Evolutionary conservation across 2,329 filamentous ascomycete genomes (phyloP).

Genomic region (Colletotrichum cuscutae): DNA sequence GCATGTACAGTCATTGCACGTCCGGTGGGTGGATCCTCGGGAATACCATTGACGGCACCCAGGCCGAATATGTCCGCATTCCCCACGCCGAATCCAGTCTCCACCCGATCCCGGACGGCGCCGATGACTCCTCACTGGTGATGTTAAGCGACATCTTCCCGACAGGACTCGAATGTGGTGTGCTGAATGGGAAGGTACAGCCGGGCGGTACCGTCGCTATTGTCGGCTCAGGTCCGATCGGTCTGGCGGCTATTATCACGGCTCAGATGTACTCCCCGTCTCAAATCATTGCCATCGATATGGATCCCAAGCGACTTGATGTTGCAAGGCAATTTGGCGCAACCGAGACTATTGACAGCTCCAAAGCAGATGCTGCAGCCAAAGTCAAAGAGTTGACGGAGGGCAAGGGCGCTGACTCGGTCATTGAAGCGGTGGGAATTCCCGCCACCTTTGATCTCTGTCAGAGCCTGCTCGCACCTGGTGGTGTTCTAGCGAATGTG

Average conservation of each 20-base stretch:
- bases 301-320: conserved; percentile 57
- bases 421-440: conserved; percentile 68
- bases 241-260: conserved; percentile 59
- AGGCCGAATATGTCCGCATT: conserved; percentile 69
- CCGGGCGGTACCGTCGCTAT: conserved; percentile 70
- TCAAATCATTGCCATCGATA: conserved; percentile 62
- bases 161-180: conserved; percentile 67
- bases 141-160: conserved; percentile 57
- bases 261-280: conserved; percentile 61
- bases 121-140: conserved; percentile 61
- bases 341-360: conserved; percentile 53
- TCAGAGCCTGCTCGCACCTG: conserved; percentile 63
- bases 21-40: conserved; percentile 66
- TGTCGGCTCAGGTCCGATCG: conserved; percentile 72
- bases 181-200: conserved; percentile 67
- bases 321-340: conserved; percentile 61
- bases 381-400: conserved; percentile 55
- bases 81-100: conserved; percentile 76
- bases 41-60: conserved; percentile 62
- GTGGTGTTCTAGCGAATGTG: conserved; percentile 66
- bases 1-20: conserved; percentile 63
- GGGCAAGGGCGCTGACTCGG: conserved; percentile 64
- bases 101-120: conserved; percentile 62
- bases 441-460: conserved; percentile 63
- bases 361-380: conserved; percentile 46